Conservation (phyloP, 202 grass and related monocot genomes). For the Sporobolus alterniflorus region DNA sequence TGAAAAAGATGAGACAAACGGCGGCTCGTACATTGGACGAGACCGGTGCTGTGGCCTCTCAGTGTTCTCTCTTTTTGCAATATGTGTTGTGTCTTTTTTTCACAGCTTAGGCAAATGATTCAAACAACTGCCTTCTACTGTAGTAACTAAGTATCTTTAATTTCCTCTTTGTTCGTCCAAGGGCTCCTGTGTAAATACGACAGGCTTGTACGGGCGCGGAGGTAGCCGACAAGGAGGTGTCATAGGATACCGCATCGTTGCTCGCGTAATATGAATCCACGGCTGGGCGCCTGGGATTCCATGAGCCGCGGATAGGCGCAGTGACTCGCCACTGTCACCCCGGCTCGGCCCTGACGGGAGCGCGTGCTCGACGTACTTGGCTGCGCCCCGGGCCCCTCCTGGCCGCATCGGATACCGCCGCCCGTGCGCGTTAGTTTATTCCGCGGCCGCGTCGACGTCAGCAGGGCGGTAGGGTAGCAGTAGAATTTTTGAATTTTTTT, state of each 20-base stretch:
- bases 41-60: too few species aligned
- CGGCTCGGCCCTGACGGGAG: not conserved
- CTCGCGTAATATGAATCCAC: constrained; percentile 19
- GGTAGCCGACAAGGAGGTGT: constrained; percentile 40
- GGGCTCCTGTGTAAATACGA: not conserved
- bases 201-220: not conserved
- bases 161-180: not conserved
- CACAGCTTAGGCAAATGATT: too few species aligned
- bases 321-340: not conserved
- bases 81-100: too few species aligned
- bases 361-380: constrained; percentile 16
- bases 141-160: too few species aligned
- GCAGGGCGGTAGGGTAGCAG: too few species aligned
- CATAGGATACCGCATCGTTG: constrained; percentile 48
- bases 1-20: too few species aligned
- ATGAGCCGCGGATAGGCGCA: not conserved
- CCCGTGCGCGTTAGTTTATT: constrained; percentile 40
- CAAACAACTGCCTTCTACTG: too few species aligned
- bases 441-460: too few species aligned
- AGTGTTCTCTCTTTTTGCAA: too few species aligned
- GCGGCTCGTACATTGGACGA: too few species aligned
- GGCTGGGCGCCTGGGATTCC: constrained; percentile 43
- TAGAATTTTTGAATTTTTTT: too few species aligned
- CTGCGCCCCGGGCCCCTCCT: not conserved
- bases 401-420: constrained; percentile 41